Evolutionary conservation across 148 eudicot genomes (phyloP).

Genomic region (Diospyros lotus): DNA sequence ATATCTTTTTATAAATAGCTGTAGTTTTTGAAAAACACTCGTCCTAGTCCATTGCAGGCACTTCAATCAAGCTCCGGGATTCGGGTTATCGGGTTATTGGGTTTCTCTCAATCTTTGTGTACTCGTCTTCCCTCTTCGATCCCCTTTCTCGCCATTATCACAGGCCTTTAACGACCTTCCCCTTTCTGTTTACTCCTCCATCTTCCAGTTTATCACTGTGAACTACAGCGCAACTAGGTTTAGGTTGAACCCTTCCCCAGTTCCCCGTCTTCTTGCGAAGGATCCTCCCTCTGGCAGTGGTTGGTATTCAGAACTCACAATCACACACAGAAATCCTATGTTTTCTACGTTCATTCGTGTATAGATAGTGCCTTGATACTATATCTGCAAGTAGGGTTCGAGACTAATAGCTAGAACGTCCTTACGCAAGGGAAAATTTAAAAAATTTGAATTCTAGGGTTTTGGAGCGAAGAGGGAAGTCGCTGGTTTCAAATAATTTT

Average conservation of each 20-base stretch:
- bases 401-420: not conserved
- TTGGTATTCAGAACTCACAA: no score
- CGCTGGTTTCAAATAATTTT: not conserved
- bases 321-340: no score
- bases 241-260: no score
- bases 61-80: not conserved
- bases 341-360: no score
- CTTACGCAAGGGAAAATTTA: not conserved
- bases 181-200: not conserved
- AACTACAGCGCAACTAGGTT: no score
- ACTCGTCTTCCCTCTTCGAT: conserved; percentile 11
- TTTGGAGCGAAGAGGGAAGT: not conserved
- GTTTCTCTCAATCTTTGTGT: not conserved
- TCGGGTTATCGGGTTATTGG: conserved; percentile 11
- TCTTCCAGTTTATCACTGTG: not conserved
- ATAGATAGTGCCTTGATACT: no score
- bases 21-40: no score
- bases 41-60: not conserved
- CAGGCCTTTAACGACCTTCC: not conserved
- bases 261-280: no score
- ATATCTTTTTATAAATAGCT: no score
- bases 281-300: no score
- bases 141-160: conserved; percentile 12
- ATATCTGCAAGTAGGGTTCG: not conserved
- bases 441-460: conserved; percentile 10